A percentile compares a stretch with the other conserved stretches of the same genome.
Evolutionary conservation across 371 early-diverging fungal species (phyloP).

Genomic region (Phascolomyces articulosus): DNA sequence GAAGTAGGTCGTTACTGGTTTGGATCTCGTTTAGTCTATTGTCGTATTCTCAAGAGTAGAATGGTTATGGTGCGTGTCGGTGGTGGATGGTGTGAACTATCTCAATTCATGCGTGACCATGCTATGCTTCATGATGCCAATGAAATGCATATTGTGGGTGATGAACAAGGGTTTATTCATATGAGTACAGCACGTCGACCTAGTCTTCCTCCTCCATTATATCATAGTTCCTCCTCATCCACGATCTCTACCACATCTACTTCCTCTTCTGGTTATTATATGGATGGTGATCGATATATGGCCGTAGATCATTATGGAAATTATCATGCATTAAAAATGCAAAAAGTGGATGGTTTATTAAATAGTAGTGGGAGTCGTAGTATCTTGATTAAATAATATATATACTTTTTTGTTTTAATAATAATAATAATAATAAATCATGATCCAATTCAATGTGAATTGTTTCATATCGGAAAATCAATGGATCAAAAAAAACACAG

Average conservation of each 20-base stretch:
- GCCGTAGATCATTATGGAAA: conserved; percentile 46
- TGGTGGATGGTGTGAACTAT: conserved; percentile 80
- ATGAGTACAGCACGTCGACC: conserved; percentile 1
- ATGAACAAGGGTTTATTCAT: conserved; percentile 46
- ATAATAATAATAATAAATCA: too few species aligned
- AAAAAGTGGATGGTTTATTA: conserved; percentile 9
- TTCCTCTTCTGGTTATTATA: conserved; percentile 25
- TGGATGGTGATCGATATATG: conserved; percentile 46
- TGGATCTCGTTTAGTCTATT: conserved; percentile 68
- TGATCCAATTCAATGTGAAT: too few species aligned
- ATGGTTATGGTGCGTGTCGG: conserved; percentile 78
- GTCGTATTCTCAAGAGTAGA: conserved; percentile 66
- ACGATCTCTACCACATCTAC: conserved; percentile 6
- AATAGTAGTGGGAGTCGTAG: conserved; percentile 12
- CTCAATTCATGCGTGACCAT: conserved; percentile 56
- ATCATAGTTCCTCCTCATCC: conserved; percentile 10
- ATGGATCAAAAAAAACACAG: too few species aligned
- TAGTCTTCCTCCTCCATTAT: conserved; percentile 4
- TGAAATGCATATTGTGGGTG: conserved; percentile 2
- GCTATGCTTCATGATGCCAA: conserved; percentile 36
- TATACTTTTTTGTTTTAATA: not conserved
- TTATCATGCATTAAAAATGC: conserved; percentile 42
- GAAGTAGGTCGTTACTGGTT: conserved; percentile 76
- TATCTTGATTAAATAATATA: conserved; percentile 4
- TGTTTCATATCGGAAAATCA: too few species aligned